Conservation (phyloP, 176 grass and related monocot genomes). For the Guadua angustifolia region DNA sequence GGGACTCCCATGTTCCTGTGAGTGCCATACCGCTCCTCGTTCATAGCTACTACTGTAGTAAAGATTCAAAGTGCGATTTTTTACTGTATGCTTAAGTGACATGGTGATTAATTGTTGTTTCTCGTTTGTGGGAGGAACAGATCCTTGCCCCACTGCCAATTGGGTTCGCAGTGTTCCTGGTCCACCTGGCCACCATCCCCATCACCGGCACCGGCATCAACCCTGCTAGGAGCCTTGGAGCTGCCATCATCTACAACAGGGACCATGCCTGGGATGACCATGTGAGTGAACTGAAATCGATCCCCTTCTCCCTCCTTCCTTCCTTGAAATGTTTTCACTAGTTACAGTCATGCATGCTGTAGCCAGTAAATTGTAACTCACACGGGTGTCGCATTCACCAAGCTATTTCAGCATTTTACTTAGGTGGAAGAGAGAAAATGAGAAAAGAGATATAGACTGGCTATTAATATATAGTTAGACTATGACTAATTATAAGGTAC, state of each 20-base stretch:
- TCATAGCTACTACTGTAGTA: not conserved
- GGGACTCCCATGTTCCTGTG: slow-evolving; percentile 95
- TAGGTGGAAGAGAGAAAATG: no score
- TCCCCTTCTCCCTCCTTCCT: not conserved
- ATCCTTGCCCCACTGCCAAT: slow-evolving; percentile 91
- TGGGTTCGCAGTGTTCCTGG: slow-evolving; percentile 90
- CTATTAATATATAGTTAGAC: no score
- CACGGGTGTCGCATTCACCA: not conserved
- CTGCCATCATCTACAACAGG: slow-evolving; percentile 85
- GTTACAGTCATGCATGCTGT: not conserved
- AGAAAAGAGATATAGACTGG: no score
- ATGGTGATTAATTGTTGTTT: not conserved
- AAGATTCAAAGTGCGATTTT: not conserved
- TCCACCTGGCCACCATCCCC: slow-evolving; percentile 95
- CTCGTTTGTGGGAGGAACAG: slow-evolving; percentile 35
- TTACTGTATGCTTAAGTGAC: not conserved
- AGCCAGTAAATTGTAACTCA: not conserved
- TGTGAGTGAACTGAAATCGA: slow-evolving; percentile 49
- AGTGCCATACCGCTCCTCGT: slow-evolving; percentile 8
- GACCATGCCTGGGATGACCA: slow-evolving; percentile 71
- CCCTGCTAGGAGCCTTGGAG: slow-evolving; percentile 86
- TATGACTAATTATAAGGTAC: no score
- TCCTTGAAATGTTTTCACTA: not conserved
- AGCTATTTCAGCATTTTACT: no score
- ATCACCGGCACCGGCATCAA: slow-evolving; percentile 99